Conservation (phyloP, 495 filamentous ascomycete species). For the Penicillium herquei region DNA sequence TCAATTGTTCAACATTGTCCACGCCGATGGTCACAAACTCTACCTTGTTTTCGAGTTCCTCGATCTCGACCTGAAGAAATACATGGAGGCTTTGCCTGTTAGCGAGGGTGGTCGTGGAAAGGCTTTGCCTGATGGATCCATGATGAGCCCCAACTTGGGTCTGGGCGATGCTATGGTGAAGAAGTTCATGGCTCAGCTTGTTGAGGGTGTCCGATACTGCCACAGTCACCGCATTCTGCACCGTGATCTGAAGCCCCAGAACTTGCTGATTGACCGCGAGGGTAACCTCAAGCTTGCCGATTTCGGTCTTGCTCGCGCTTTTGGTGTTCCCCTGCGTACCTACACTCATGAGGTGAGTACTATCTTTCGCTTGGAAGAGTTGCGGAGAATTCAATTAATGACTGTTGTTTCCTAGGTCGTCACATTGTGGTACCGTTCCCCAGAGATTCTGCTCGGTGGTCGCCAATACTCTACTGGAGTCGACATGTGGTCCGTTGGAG, state of each 20-base stretch:
- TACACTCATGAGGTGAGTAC: constrained; percentile 85
- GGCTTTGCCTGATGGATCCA: constrained; percentile 77
- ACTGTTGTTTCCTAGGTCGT: constrained; percentile 61
- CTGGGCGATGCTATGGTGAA: constrained; percentile 90
- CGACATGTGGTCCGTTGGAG: constrained; percentile 98
- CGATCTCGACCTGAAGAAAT: constrained; percentile 93
- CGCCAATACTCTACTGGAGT: constrained; percentile 98
- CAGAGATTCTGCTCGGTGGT: constrained; percentile 94
- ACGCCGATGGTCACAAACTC: constrained; percentile 94
- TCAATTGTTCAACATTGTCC: constrained; percentile 87
- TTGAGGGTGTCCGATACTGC: constrained; percentile 89
- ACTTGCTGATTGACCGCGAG: constrained; percentile 89
- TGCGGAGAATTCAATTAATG: not conserved
- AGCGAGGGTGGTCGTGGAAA: constrained; percentile 88
- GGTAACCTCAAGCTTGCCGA: constrained; percentile 97
- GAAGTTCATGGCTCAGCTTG: constrained; percentile 95
- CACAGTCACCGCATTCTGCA: constrained; percentile 94
- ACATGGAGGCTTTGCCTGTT: constrained; percentile 95
- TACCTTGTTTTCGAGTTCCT: constrained; percentile 95
- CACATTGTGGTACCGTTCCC: constrained; percentile 97
- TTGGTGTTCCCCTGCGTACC: constrained; percentile 92
- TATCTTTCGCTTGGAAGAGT: not conserved
- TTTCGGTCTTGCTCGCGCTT: constrained; percentile 89
- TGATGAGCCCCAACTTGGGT: constrained; percentile 67
- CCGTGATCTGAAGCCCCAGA: constrained; percentile 97